These are phyloP conservation scores for Pseudogymnoascus sp. DNA, from an alignment of 2,329 filamentous ascomycete genomes.

Conservation along the genomic window DNA sequence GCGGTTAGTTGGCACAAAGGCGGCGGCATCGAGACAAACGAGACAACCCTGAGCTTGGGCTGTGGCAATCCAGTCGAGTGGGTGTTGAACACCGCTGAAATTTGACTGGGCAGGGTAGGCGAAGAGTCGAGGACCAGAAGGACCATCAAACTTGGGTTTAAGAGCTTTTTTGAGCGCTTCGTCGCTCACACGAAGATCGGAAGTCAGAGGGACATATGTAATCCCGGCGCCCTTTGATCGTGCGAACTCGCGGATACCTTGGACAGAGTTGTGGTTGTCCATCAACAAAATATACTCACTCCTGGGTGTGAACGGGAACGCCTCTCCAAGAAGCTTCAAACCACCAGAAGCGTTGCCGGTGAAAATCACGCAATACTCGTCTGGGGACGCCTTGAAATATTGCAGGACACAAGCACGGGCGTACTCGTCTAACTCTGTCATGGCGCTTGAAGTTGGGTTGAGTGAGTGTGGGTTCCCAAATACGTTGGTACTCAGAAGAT, in stretches of 20 bases:
- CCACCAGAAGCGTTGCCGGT: conserved; percentile 35
- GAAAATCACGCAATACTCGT: conserved; percentile 36
- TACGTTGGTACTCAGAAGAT: conserved; percentile 26
- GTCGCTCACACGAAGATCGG: conserved; percentile 28
- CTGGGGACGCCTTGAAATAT: conserved; percentile 30
- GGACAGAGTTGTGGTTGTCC: conserved; percentile 38
- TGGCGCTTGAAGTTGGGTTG: conserved; percentile 32
- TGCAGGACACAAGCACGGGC: conserved; percentile 29
- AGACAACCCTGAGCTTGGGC: conserved; percentile 34
- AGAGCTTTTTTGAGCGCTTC: conserved; percentile 24
- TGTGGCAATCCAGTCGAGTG: conserved; percentile 31
- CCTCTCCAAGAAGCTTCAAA: conserved; percentile 33
- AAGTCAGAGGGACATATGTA: conserved; percentile 28
- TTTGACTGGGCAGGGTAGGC: conserved; percentile 42
- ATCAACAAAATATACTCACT: conserved; percentile 30
- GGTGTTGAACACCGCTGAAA: conserved; percentile 37
- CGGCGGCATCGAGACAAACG: conserved; percentile 35
- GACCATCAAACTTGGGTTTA: conserved; percentile 7
- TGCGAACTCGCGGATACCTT: conserved; percentile 34
- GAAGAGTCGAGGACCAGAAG: conserved; percentile 29
- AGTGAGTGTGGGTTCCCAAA: conserved; percentile 36
- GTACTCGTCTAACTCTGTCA: conserved; percentile 30
- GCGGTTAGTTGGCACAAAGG: conserved; percentile 32
- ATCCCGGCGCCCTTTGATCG: conserved; percentile 22
- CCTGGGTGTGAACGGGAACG: conserved; percentile 30